These are phyloP conservation scores for Xylaria sp. DNA, from an alignment of 2,329 filamentous ascomycete genomes.

Conservation along the genomic window DNA sequence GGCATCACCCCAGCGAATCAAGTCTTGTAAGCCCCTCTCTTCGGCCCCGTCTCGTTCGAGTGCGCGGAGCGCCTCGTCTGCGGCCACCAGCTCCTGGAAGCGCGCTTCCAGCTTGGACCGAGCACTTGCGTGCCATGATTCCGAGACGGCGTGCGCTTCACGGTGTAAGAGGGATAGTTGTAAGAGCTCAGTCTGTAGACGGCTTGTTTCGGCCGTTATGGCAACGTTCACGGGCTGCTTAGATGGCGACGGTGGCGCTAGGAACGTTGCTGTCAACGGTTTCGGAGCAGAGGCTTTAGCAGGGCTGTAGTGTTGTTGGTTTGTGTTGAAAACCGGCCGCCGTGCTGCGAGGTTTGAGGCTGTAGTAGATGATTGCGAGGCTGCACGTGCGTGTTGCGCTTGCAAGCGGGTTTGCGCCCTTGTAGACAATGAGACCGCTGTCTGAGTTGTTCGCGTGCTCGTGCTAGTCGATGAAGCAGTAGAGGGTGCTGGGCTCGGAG, in stretches of 20 bases:
- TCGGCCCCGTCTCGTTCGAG: constrained; percentile 54
- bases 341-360: constrained; percentile 38
- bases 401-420: constrained; percentile 35
- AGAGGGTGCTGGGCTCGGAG: constrained; percentile 37
- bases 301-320: constrained; percentile 72
- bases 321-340: constrained; percentile 64
- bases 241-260: constrained; percentile 65
- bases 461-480: constrained; percentile 29
- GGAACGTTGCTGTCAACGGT: constrained; percentile 61
- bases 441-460: constrained; percentile 23
- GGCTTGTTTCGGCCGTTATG: constrained; percentile 61
- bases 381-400: constrained; percentile 28
- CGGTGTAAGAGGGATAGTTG: constrained; percentile 70
- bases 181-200: constrained; percentile 67
- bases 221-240: constrained; percentile 66
- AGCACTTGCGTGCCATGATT: constrained; percentile 64
- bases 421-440: constrained; percentile 25
- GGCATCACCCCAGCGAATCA: constrained; percentile 55
- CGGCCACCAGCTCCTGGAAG: constrained; percentile 49
- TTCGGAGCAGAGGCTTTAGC: constrained; percentile 66
- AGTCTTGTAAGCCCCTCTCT: constrained; percentile 55
- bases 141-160: constrained; percentile 51
- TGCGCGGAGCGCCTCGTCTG: constrained; percentile 43
- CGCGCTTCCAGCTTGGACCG: constrained; percentile 51
- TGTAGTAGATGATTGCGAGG: constrained; percentile 20